Base-by-base conservation (phyloP, 1,284 basidiomycete species). In the Irpex sp. region DNA sequence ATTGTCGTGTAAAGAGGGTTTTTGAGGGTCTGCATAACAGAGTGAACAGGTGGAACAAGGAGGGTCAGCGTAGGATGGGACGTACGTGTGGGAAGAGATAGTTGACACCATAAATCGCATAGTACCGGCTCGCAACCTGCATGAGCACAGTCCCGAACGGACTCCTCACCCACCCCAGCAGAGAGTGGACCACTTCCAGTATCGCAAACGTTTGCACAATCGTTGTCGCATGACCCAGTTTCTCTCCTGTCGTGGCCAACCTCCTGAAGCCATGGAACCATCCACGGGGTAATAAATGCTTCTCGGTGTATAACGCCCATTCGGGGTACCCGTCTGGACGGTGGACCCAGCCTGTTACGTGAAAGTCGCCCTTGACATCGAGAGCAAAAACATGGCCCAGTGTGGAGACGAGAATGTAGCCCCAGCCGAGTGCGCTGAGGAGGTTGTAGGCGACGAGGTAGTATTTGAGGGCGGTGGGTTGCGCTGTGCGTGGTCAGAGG, bases 1-100 rank as follows among this genome's bases (percentile, higher is more conserved):
- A 98, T 97, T 58, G 90, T 89, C 2, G 93, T 86, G 79, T 93
- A 98, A 37, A 95, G 77, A 2, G 97, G 93, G 72, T 87, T 90
- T 4, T 80, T 75, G 66, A 87, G 89, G 15, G 88, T 87, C 91
- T 90, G 47, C n/a, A 50, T 71, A 68, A 68, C 65, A 66, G 21
- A 60, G 37, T 33, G 3, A 11, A 46, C 49, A n/a, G 15, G 37
- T 35, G 17, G 26, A 35, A 26, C 19, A 4, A 7, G n/a, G 31
- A 58, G 39, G 17, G 13, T 49, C 26, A 5, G 17, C 36, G 31
- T 33, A 6, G 31, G 31, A 33, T 33, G 5, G 31, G 19, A 57
- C 46, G 54, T 50, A 79, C 82, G 67, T 64, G 87, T 86, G 62
- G 75, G 68, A 87, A 92, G 63, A 83, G 81, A 66, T 87, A 83